Percentiles rank a stretch among this genome's conserved stretches.
phyloP scores from a whole-genome alignment of 2,329 filamentous ascomycete genomes.

The Hypocrella siamensis region DNA sequence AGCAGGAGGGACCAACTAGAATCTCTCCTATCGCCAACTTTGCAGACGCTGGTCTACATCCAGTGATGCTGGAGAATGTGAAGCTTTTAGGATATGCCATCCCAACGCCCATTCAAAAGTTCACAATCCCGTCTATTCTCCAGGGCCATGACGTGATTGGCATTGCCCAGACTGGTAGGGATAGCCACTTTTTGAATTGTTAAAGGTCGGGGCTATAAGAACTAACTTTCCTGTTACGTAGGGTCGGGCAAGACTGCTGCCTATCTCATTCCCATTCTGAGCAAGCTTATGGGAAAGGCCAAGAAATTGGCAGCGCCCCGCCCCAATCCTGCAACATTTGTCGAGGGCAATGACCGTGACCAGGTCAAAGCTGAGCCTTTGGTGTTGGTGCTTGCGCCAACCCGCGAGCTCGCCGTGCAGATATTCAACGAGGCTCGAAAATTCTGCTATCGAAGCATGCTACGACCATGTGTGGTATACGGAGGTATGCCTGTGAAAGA shows the following conservation, averaged over 20 bases:
- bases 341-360: constrained; percentile 25
- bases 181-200: too few species aligned
- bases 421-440: constrained; percentile 91
- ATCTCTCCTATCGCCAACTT: constrained; percentile 43
- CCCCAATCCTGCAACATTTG: constrained; percentile 45
- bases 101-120: constrained; percentile 81
- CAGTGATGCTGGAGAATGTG: constrained; percentile 66
- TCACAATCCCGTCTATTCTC: constrained; percentile 65
- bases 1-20: constrained; percentile 38
- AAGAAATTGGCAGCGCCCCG: constrained; percentile 72
- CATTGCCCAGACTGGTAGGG: constrained; percentile 82
- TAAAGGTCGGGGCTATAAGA: too few species aligned
- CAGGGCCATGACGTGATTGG: constrained; percentile 70
- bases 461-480: constrained; percentile 81
- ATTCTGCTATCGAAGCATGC: constrained; percentile 86
- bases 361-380: constrained; percentile 66
- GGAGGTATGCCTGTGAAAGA: constrained; percentile 61
- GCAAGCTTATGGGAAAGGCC: constrained; percentile 88
- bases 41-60: constrained; percentile 67
- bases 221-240: constrained; percentile 18
- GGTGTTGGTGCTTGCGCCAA: constrained; percentile 72
- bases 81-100: constrained; percentile 50
- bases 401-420: constrained; percentile 80
- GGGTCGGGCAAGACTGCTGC: constrained; percentile 94
- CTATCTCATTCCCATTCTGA: constrained; percentile 77